phyloP scores from a whole-genome alignment of 2,329 filamentous ascomycete species.

The Hypoxylon sp. region DNA sequence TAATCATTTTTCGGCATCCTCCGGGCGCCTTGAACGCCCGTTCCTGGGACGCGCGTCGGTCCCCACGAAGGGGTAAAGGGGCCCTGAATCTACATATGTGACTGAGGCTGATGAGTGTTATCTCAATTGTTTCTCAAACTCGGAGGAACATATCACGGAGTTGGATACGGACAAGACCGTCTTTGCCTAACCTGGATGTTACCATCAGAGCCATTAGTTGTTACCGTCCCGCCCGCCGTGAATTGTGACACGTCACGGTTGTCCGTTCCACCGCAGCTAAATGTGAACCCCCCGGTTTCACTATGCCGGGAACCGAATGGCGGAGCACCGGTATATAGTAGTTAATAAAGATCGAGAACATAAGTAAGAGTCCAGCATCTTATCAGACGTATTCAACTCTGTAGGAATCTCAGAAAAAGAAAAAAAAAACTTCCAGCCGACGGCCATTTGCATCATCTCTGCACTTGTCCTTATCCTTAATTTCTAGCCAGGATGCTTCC shows the following conservation, averaged over 20 bases:
- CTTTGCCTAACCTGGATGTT: slow-evolving; percentile 7
- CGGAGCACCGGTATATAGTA: slow-evolving; percentile 22
- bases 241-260: slow-evolving; percentile 31
- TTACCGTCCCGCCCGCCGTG: slow-evolving; percentile 12
- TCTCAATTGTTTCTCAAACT: background rate
- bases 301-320: slow-evolving; percentile 39
- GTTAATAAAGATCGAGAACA: slow-evolving; percentile 14
- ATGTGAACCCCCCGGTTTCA: slow-evolving; percentile 40
- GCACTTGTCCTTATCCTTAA: slow-evolving; percentile 44
- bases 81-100: slow-evolving; percentile 11
- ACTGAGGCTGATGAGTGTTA: slow-evolving; percentile 7
- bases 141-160: slow-evolving; percentile 8
- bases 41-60: slow-evolving; percentile 35
- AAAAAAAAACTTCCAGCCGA: slow-evolving; percentile 38
- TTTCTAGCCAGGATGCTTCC: slow-evolving; percentile 46
- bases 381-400: slow-evolving; percentile 5
- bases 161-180: slow-evolving; percentile 11
- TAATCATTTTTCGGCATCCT: slow-evolving; percentile 49
- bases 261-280: slow-evolving; percentile 38
- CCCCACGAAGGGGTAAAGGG: slow-evolving; percentile 15
- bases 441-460: slow-evolving; percentile 50
- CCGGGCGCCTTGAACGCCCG: slow-evolving; percentile 42
- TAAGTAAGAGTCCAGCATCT: slow-evolving; percentile 2
- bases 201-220: slow-evolving; percentile 11
- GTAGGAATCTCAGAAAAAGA: slow-evolving; percentile 18